Evolutionary conservation across 495 filamentous ascomycete species (phyloP).

Genomic region (Rostrohypoxylon terebratum): DNA sequence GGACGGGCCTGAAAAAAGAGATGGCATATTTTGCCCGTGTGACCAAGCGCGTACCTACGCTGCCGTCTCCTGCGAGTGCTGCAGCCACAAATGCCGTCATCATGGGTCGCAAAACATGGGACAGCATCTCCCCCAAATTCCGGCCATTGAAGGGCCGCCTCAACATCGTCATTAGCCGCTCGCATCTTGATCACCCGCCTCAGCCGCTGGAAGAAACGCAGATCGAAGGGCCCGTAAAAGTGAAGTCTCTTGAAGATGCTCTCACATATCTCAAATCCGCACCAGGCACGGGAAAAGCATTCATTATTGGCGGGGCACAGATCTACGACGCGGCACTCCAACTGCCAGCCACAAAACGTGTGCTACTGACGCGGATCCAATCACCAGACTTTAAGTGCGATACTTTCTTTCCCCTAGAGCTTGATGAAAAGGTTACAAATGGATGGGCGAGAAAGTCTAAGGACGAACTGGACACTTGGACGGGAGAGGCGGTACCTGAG

Average conservation of each 20-base stretch:
- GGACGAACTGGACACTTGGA: conserved; percentile 65
- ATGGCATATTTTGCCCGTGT: conserved; percentile 95
- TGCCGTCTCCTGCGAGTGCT: conserved; percentile 6
- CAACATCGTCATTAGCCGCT: conserved; percentile 80
- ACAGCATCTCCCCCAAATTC: conserved; percentile 79
- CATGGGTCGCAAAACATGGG: conserved; percentile 98
- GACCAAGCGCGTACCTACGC: conserved; percentile 70
- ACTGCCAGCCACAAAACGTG: conserved; percentile 58
- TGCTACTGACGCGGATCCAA: conserved; percentile 73
- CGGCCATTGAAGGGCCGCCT: conserved; percentile 81
- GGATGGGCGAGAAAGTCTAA: conserved; percentile 63
- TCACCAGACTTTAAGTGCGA: conserved; percentile 82
- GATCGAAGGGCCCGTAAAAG: conserved; percentile 45
- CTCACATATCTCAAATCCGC: conserved; percentile 54
- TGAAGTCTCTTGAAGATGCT: conserved; percentile 68
- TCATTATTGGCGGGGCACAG: conserved; percentile 90
- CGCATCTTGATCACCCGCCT: conserved; percentile 23
- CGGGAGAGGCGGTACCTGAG: conserved; percentile 67
- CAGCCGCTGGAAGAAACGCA: background rate
- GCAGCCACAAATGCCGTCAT: conserved; percentile 79
- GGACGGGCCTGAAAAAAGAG: conserved; percentile 86
- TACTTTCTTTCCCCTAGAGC: conserved; percentile 79
- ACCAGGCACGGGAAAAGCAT: conserved; percentile 63
- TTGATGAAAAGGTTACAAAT: conserved; percentile 55
- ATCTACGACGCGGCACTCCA: conserved; percentile 79